phyloP scores from a whole-genome alignment of 495 filamentous ascomycete genomes.

The Penicillium malachiteum region DNA sequence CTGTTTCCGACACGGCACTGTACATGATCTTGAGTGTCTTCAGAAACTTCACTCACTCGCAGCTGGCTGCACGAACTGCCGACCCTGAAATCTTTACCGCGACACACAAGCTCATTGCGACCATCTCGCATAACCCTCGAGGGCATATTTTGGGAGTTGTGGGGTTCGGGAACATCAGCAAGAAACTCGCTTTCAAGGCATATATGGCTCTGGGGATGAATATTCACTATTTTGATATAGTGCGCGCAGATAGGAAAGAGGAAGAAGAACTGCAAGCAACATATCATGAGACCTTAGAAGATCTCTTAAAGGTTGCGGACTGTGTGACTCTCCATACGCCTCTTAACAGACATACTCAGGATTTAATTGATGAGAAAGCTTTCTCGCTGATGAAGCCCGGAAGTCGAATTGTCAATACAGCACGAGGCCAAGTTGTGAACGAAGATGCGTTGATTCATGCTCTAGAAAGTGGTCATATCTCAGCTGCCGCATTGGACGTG shows the following conservation, averaged over 20 bases:
- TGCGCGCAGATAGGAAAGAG: slow-evolving; percentile 42
- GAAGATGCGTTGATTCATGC: slow-evolving; percentile 66
- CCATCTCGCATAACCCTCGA: slow-evolving; percentile 48
- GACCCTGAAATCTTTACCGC: slow-evolving; percentile 37
- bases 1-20: slow-evolving; percentile 62
- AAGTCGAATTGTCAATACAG: slow-evolving; percentile 63
- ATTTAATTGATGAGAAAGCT: slow-evolving; percentile 46
- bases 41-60: slow-evolving; percentile 57
- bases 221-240: slow-evolving; percentile 62
- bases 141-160: slow-evolving; percentile 49
- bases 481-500: slow-evolving; percentile 63
- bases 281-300: slow-evolving; percentile 50
- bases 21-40: slow-evolving; percentile 63
- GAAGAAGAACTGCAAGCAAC: slow-evolving; percentile 30
- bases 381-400: slow-evolving; percentile 53
- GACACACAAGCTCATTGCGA: slow-evolving; percentile 52
- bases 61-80: slow-evolving; percentile 35
- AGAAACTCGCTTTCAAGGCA: slow-evolving; percentile 59
- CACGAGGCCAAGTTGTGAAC: slow-evolving; percentile 62
- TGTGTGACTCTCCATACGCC: slow-evolving; percentile 63
- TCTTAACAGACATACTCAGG: slow-evolving; percentile 30
- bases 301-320: slow-evolving; percentile 53
- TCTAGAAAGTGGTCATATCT: slow-evolving; percentile 49
- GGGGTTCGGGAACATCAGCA: slow-evolving; percentile 64
- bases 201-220: slow-evolving; percentile 57